These are phyloP conservation scores for Sideroxylon spinosum DNA, from an alignment of 179 eudicot genomes.

Conservation along the genomic window DNA sequence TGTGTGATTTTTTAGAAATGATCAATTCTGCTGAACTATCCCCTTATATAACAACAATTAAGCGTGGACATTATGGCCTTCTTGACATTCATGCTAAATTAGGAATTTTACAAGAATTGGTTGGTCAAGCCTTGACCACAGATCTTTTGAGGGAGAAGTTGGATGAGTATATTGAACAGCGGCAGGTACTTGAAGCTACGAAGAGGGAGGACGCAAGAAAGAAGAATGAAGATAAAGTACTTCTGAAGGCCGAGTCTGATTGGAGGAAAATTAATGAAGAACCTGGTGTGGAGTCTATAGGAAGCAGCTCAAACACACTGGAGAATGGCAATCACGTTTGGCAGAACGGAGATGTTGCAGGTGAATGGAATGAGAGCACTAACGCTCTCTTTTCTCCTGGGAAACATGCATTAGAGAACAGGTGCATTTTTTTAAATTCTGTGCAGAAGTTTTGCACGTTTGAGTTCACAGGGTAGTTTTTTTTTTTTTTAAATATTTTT, in stretches of 20 bases:
- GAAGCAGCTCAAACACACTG: constrained; percentile 21
- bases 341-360: constrained; percentile 47
- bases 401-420: constrained; percentile 38
- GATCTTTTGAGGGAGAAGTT: constrained; percentile 55
- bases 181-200: constrained; percentile 62
- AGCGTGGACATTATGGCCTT: constrained; percentile 87
- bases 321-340: constrained; percentile 23
- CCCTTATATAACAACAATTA: constrained; percentile 55
- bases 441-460: background rate
- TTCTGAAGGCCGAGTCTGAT: constrained; percentile 45
- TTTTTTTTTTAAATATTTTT: constrained; percentile 1
- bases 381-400: constrained; percentile 20
- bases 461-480: background rate
- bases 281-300: constrained; percentile 27
- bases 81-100: constrained; percentile 60
- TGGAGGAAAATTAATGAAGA: constrained; percentile 36
- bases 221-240: constrained; percentile 79
- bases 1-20: constrained; percentile 87
- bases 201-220: constrained; percentile 81
- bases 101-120: constrained; percentile 58
- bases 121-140: constrained; percentile 51
- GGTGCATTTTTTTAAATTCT: constrained; percentile 34
- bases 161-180: constrained; percentile 74
- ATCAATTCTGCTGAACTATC: constrained; percentile 38
- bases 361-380: constrained; percentile 20